Conservation (phyloP, 1,284 basidiomycete genomes). For the Cryptococcus sp. region DNA sequence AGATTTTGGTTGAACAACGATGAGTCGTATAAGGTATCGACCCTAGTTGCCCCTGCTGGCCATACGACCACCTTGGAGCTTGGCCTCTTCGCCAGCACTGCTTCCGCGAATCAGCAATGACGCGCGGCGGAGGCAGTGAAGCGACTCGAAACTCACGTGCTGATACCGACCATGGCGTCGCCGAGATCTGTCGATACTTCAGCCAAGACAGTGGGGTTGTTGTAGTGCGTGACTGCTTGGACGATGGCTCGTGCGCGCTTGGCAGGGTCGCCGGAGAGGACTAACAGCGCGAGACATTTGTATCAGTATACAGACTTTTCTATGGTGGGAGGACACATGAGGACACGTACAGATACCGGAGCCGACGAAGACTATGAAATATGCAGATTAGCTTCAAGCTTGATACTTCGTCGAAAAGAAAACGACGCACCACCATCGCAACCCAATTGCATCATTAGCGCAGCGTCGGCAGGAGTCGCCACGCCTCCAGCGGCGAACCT, state of each 20-base stretch:
- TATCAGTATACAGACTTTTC: too few relatives aligned
- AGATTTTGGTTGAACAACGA: background rate
- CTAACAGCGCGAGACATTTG: conserved; percentile 15
- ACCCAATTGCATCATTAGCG: conserved; percentile 99
- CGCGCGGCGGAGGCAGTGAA: background rate
- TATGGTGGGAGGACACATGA: background rate
- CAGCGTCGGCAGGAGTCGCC: conserved; percentile 94
- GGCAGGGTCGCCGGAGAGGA: conserved; percentile 79
- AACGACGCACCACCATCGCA: conserved; percentile 82
- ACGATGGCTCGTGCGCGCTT: conserved; percentile 97
- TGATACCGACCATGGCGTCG: conserved; percentile 86
- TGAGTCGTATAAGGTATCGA: background rate
- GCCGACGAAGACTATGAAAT: conserved; percentile 75
- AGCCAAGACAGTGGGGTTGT: conserved; percentile 71
- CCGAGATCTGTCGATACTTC: conserved; percentile 87
- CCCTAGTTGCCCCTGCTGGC: conserved; percentile 11
- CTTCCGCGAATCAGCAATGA: too few relatives aligned
- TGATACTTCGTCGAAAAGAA: conserved; percentile 6
- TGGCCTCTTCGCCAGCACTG: conserved; percentile 12
- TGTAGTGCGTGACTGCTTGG: conserved; percentile 95
- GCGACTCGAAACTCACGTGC: conserved; percentile 26
- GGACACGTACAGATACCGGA: conserved; percentile 81
- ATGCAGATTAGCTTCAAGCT: conserved; percentile 17
- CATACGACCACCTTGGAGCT: conserved; percentile 8
- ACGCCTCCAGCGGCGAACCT: conserved; percentile 96